A percentile compares a stretch with the other conserved stretches of the same genome.
phyloP scores from a whole-genome alignment of 2,329 filamentous ascomycete genomes.

The Exophiala aquamarina region DNA sequence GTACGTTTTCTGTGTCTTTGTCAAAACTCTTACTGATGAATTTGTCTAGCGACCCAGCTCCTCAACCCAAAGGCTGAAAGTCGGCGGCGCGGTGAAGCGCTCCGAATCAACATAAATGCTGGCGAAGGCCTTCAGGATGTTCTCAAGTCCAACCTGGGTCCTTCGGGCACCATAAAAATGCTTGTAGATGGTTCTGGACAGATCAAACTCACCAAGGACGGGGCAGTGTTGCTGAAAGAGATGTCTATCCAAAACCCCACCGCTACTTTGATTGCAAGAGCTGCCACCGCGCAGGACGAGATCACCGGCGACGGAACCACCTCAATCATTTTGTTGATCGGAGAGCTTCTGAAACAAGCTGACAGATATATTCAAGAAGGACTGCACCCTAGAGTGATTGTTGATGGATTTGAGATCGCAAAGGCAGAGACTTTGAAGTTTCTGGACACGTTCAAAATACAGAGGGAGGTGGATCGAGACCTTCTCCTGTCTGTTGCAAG shows the following conservation, averaged over 20 bases:
- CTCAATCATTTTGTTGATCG: conserved; percentile 90
- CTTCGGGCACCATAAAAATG: conserved; percentile 96
- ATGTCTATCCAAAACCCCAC: conserved; percentile 68
- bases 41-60: conserved; percentile 77
- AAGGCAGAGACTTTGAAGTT: conserved; percentile 95
- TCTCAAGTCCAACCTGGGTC: conserved; percentile 92
- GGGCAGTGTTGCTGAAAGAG: conserved; percentile 75
- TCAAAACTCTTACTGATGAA: no score
- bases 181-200: conserved; percentile 71
- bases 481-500: conserved; percentile 89
- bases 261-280: conserved; percentile 76
- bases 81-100: conserved; percentile 92
- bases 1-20: no score
- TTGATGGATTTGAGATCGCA: conserved; percentile 94
- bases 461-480: conserved; percentile 86
- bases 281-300: conserved; percentile 95
- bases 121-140: conserved; percentile 94
- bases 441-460: conserved; percentile 88
- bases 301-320: conserved; percentile 98
- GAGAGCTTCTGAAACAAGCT: conserved; percentile 96
- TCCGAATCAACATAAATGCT: conserved; percentile 94
- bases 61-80: conserved; percentile 99
- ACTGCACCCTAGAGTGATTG: conserved; percentile 94
- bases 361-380: conserved; percentile 95
- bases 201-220: conserved; percentile 99